Percentiles rank a stretch among this genome's conserved stretches.
Evolutionary conservation across 495 filamentous ascomycete genomes (phyloP).

Genomic region (Melanomma pulvis-pyrius): DNA sequence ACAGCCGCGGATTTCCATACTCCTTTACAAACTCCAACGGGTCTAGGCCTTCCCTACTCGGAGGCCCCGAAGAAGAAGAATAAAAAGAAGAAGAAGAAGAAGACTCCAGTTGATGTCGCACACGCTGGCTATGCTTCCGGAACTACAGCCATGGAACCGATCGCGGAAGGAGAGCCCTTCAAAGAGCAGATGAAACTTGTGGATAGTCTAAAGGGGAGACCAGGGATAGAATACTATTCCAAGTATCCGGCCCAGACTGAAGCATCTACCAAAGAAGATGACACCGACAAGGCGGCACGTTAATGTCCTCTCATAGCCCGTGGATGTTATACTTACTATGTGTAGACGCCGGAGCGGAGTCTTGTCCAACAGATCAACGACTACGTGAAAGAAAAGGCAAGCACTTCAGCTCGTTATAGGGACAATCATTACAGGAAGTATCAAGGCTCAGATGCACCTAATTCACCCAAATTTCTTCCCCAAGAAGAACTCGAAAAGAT

Average conservation of each 20-base stretch:
- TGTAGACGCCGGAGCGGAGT: neutral
- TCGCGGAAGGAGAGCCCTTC: neutral
- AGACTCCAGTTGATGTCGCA: neutral
- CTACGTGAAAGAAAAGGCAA: neutral
- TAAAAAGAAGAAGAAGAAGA: slow-evolving; percentile 22
- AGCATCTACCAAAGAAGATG: neutral
- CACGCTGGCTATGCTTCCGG: neutral
- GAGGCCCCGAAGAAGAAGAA: slow-evolving; percentile 9
- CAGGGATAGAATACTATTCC: neutral
- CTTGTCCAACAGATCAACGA: neutral
- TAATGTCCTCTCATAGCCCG: neutral
- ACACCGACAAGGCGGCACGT: neutral
- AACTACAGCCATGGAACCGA: neutral
- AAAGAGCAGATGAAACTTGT: slow-evolving; percentile 4
- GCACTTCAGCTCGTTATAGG: too few relatives aligned
- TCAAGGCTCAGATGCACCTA: neutral
- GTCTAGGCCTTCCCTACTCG: neutral
- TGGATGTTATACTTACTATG: neutral
- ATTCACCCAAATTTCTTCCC: neutral
- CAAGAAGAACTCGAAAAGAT: neutral
- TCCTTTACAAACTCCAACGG: slow-evolving; percentile 13
- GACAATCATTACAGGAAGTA: neutral
- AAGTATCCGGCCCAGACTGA: neutral
- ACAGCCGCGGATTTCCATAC: slow-evolving; percentile 19
- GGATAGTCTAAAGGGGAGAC: neutral